phyloP scores from a whole-genome alignment of 2,329 filamentous ascomycete species.

The Ophiosphaerella korrae region DNA sequence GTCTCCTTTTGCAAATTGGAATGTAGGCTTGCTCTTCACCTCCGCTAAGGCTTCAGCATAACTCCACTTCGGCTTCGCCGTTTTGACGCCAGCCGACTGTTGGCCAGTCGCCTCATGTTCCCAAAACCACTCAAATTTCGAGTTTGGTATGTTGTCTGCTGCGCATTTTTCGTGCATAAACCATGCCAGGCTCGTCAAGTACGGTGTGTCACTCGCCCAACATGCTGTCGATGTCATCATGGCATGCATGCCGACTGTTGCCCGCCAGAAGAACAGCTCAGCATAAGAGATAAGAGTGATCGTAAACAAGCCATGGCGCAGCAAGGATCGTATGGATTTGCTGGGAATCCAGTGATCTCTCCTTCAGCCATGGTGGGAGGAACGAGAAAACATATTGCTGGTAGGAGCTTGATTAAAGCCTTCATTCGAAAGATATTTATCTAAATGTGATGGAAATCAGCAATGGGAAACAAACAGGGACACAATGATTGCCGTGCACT shows the following conservation, averaged over 20 bases:
- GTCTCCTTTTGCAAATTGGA: too few relatives aligned
- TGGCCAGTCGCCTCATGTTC: background rate
- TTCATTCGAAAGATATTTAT: too few relatives aligned
- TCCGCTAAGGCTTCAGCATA: too few relatives aligned
- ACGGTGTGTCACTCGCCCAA: too few relatives aligned
- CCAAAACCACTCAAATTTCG: background rate
- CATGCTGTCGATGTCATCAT: conserved; percentile 16
- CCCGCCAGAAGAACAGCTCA: background rate
- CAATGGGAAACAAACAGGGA: too few relatives aligned
- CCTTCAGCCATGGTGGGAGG: background rate
- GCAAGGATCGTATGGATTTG: background rate
- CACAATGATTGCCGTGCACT: too few relatives aligned
- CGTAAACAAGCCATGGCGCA: background rate
- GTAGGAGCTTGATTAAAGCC: background rate
- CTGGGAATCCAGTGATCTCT: background rate
- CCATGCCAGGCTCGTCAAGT: too few relatives aligned
- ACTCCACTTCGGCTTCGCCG: too few relatives aligned
- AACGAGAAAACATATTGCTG: background rate
- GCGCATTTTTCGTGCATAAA: too few relatives aligned
- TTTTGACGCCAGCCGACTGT: conserved; percentile 15
- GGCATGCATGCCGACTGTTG: conserved; percentile 1
- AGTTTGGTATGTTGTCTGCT: background rate
- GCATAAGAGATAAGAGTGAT: background rate
- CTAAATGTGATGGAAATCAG: too few relatives aligned
- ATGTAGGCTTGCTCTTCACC: too few relatives aligned